Conservation (phyloP, 2,329 filamentous ascomycete genomes). For the Penicillium sp. region DNA sequence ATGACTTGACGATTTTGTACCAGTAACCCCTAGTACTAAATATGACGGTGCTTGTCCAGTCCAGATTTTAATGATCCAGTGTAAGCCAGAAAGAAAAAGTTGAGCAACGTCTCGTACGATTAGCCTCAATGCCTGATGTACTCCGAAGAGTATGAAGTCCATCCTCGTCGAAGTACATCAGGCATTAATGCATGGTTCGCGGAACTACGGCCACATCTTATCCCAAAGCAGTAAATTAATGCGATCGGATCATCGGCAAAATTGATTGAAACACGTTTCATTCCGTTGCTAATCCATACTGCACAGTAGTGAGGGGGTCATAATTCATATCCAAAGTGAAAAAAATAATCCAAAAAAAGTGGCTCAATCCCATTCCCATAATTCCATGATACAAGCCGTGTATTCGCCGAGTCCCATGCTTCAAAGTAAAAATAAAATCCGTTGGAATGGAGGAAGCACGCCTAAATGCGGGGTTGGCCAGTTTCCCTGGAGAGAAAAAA, state of each 20-base stretch:
- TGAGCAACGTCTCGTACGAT: no score
- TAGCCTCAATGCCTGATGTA: no score
- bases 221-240: background rate
- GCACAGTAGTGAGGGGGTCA: slow-evolving; percentile 10
- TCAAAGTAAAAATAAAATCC: slow-evolving; percentile 18
- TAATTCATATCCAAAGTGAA: slow-evolving; percentile 15
- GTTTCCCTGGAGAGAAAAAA: slow-evolving; percentile 29
- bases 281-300: slow-evolving; percentile 19
- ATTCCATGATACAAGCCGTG: slow-evolving; percentile 31
- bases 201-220: slow-evolving; percentile 6
- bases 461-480: slow-evolving; percentile 36
- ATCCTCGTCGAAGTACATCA: background rate
- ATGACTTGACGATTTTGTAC: no score
- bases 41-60: no score
- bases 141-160: no score
- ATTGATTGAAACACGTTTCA: slow-evolving; percentile 5
- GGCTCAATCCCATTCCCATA: slow-evolving; percentile 18
- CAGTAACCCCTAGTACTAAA: no score
- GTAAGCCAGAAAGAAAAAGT: no score
- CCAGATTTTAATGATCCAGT: no score
- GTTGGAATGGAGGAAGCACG: slow-evolving; percentile 18
- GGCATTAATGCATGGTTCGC: slow-evolving; percentile 1
- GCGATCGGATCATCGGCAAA: background rate
- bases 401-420: slow-evolving; percentile 40
- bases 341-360: slow-evolving; percentile 21